Percentiles rank a stretch among this genome's conserved stretches.
These are phyloP conservation scores for Tolypocladium guangdongense DNA, from an alignment of 2,329 filamentous ascomycete species.

Conservation along the genomic window DNA sequence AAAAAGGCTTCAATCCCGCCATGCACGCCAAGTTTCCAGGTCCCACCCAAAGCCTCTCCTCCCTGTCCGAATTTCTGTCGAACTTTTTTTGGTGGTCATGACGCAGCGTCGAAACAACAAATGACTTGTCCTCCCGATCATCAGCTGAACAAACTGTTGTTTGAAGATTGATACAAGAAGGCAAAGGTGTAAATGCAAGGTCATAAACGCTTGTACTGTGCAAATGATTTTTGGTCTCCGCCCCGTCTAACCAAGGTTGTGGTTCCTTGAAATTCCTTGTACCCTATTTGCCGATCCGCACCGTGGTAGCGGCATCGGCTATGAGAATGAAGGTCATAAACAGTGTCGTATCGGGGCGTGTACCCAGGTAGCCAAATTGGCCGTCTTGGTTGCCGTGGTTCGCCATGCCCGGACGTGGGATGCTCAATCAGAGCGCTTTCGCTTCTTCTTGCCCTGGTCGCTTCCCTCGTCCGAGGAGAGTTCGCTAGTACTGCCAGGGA, in stretches of 20 bases:
- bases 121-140: slow-evolving; percentile 10
- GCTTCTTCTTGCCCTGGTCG: slow-evolving; percentile 45
- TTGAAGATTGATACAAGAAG: slow-evolving; percentile 33
- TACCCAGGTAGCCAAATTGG: not conserved
- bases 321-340: slow-evolving; percentile 5
- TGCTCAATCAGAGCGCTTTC: slow-evolving; percentile 62
- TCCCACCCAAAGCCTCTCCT: slow-evolving; percentile 4
- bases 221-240: slow-evolving; percentile 21
- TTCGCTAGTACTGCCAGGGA: slow-evolving; percentile 55
- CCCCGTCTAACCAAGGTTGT: slow-evolving; percentile 18
- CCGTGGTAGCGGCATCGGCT: not conserved
- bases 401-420: not conserved
- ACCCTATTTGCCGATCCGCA: slow-evolving; percentile 17
- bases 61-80: slow-evolving; percentile 6
- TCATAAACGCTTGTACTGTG: slow-evolving; percentile 27
- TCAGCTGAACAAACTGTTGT: slow-evolving; percentile 18
- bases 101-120: slow-evolving; percentile 11
- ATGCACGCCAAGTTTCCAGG: slow-evolving; percentile 13
- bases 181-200: slow-evolving; percentile 27
- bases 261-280: slow-evolving; percentile 6
- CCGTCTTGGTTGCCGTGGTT: not conserved
- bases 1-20: slow-evolving; percentile 9
- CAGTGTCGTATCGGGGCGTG: slow-evolving; percentile 4
- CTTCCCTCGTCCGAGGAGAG: slow-evolving; percentile 41
- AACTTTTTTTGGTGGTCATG: slow-evolving; percentile 18